Conservation (phyloP, 805 yeast genomes). For the Saturnispora galanensis region DNA sequence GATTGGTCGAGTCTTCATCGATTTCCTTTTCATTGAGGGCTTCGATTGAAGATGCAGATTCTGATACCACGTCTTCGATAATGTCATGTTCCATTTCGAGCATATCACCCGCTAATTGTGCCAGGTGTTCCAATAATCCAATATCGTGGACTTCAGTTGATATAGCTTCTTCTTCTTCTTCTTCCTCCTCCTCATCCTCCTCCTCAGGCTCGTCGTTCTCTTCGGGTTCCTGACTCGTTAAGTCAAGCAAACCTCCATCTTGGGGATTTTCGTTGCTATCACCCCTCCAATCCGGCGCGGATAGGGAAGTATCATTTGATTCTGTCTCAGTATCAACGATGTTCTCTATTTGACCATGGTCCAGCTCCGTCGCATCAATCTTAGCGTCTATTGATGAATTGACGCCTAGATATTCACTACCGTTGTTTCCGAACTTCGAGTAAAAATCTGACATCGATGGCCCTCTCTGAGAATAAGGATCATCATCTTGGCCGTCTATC, state of each 20-base stretch:
- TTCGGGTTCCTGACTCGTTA: neutral
- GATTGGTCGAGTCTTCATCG: neutral
- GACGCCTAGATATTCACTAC: neutral
- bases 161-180: neutral
- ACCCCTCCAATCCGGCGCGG: no score
- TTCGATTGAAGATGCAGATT: slow-evolving; percentile 3
- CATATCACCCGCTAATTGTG: slow-evolving; percentile 8
- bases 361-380: no score
- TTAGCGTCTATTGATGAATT: no score
- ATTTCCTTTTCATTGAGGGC: neutral
- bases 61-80: slow-evolving; percentile 3
- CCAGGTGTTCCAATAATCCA: slow-evolving; percentile 10
- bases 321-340: slow-evolving; percentile 1
- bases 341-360: no score
- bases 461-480: slow-evolving; percentile 4
- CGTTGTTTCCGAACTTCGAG: neutral
- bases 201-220: slow-evolving; percentile 4
- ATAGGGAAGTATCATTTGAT: neutral
- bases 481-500: slow-evolving; percentile 2
- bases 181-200: neutral
- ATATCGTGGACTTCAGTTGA: neutral
- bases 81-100: slow-evolving; percentile 11
- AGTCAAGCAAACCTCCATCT: no score
- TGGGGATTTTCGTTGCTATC: no score
- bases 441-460: slow-evolving; percentile 3